Evolutionary conservation across 257 asterid species (phyloP).

Genomic region (Anisodus acutangulus): DNA sequence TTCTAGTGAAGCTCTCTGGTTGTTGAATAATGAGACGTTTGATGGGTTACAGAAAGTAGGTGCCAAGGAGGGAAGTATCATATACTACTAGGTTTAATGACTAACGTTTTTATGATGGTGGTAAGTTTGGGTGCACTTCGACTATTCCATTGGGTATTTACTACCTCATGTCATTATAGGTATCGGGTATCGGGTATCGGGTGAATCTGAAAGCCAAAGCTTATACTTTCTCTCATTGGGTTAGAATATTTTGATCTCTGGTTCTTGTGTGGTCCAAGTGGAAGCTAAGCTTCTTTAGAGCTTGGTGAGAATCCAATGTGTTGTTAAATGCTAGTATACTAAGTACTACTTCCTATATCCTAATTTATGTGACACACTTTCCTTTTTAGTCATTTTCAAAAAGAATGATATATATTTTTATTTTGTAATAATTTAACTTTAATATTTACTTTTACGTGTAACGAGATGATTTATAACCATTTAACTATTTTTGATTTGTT

Average conservation of each 20-base stretch:
- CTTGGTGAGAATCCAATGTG: slow-evolving; percentile 11
- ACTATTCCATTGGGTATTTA: neutral
- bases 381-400: no score
- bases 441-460: no score
- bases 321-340: neutral
- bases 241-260: slow-evolving; percentile 27
- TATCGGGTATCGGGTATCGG: neutral
- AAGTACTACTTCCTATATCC: no score
- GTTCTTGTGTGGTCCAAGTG: slow-evolving; percentile 29
- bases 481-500: no score
- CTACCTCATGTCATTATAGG: accelerated
- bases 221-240: neutral
- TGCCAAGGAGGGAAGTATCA: neutral
- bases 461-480: no score
- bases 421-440: no score
- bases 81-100: neutral
- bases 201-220: no score
- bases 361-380: no score
- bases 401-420: no score
- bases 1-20: neutral
- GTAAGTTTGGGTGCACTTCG: accelerated
- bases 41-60: neutral
- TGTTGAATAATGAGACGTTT: slow-evolving; percentile 26
- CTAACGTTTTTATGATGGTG: neutral
- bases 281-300: slow-evolving; percentile 25